Evolutionary conservation across 2,329 filamentous ascomycete genomes (phyloP), one percentile per base, ranked within the genome.

Genomic region (Fragosphaeria purpurea): DNA sequence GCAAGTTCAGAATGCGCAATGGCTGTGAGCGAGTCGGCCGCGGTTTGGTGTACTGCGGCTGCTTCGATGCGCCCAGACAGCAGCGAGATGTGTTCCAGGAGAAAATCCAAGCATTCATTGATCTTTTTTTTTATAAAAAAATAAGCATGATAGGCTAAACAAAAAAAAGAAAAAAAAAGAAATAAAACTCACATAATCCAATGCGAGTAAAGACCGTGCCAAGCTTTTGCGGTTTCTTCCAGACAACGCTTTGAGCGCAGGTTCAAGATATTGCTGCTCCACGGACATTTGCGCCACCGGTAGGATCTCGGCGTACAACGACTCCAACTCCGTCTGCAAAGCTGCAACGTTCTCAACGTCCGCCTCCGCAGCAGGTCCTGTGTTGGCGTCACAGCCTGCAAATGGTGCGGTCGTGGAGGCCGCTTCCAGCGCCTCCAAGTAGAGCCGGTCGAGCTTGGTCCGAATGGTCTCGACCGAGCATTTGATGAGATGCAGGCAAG

Each of bases 271-370:
- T 60, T 85, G 80, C 57, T 84, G 77, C 56, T 86, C 81, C 1
- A 82, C 73, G 0, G 83, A 79, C 79, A 88, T 87, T 55, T 85
- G 79, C 6, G 82, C 77, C 2, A 88, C 80, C 0, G 83, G 79
- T 0, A 83, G 67, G 41, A 88, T 81, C 60, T 88, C 85, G 0
- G 80, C 70, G 57, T 85, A 83, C 4, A 88, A 68, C 5, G 82
- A 85, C 56, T 86, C 81, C 1, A 88, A 69, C 59, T 87, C 84
- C 35, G 77, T 75, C 58, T 82, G 76, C 2, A 85, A 61, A 4
- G 73, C 70, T 11, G 65, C 67, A 8, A 75, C 70, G 46, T 79
- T 75, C 5, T 67, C 68, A 1, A 56, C 55, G 0, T 63, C 58
- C 74, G 5, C 67, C 67, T 1, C 55, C 53, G 0, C 61, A 57